Percentiles rank a stretch among this genome's conserved stretches.
These are phyloP conservation scores for Suillus alpinus DNA, from an alignment of 768 basidiomycete genomes.

Conservation along the genomic window DNA sequence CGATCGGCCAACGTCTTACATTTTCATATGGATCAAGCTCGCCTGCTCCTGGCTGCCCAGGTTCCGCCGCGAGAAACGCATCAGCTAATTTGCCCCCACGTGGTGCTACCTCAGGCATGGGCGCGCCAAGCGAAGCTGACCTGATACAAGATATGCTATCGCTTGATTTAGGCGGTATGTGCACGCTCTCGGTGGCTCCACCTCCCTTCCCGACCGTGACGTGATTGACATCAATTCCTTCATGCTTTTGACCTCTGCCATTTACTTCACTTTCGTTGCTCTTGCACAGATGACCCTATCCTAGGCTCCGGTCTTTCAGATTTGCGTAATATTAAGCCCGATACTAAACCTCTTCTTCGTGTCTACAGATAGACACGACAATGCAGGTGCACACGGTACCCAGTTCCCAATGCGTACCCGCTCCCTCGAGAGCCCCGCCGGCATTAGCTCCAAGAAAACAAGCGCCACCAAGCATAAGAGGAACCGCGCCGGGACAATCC, in stretches of 20 bases:
- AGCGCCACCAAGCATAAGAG: constrained; percentile 23
- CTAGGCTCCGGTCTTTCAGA: neutral
- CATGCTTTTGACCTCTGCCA: neutral
- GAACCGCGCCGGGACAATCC: constrained; percentile 51
- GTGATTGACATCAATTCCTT: neutral
- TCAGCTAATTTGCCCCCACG: too few relatives aligned
- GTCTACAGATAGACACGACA: constrained; percentile 8
- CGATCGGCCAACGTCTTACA: neutral
- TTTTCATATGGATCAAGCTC: neutral
- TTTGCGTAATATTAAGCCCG: neutral
- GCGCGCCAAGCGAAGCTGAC: constrained; percentile 8
- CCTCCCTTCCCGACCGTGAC: neutral
- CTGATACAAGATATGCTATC: constrained; percentile 20
- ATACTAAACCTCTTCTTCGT: neutral
- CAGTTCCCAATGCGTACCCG: constrained; percentile 15
- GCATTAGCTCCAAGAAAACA: neutral
- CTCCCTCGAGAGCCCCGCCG: constrained; percentile 19
- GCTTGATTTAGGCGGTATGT: constrained; percentile 29
- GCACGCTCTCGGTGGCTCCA: neutral
- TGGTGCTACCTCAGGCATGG: neutral
- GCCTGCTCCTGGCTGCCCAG: neutral
- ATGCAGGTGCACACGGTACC: constrained; percentile 4
- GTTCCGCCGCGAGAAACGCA: neutral
- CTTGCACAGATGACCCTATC: constrained; percentile 11
- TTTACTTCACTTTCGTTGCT: constrained; percentile 2